These are phyloP conservation scores for Cyclocybe aegerita DNA, from an alignment of 768 basidiomycete genomes.

Conservation along the genomic window DNA sequence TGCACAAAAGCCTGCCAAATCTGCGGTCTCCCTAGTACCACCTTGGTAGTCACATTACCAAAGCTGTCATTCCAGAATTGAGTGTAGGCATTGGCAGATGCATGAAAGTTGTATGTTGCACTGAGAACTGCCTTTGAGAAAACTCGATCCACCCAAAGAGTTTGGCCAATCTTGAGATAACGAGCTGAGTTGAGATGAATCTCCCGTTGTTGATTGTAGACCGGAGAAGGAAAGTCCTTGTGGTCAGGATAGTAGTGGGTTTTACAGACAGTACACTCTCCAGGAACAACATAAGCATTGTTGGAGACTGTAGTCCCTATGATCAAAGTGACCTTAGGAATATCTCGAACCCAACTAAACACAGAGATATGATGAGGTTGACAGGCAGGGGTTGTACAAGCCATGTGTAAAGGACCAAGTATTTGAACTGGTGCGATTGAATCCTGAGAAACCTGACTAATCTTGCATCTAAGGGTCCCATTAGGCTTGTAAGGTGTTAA, in stretches of 20 bases:
- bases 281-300: neutral
- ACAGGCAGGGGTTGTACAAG: too few relatives aligned
- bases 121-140: conserved; percentile 8
- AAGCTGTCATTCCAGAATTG: conserved; percentile 12
- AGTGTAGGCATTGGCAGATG: conserved; percentile 10
- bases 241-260: neutral
- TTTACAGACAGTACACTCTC: neutral
- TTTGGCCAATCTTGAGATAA: conserved; percentile 2
- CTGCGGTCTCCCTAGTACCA: neutral
- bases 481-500: too few relatives aligned
- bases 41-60: neutral
- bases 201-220: neutral
- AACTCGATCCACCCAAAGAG: conserved; percentile 1
- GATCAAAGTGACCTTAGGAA: neutral
- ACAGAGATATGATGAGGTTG: too few relatives aligned
- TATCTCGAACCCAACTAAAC: neutral
- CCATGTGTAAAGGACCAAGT: too few relatives aligned
- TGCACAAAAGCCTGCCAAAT: conserved; percentile 19
- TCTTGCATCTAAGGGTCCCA: too few relatives aligned
- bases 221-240: neutral
- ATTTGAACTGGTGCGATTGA: too few relatives aligned
- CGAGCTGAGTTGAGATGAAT: neutral
- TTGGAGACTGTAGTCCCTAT: conserved; percentile 1
- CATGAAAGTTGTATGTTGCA: conserved; percentile 15
- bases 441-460: too few relatives aligned